Evolutionary conservation across 805 yeast species (phyloP), one percentile per base, ranked within the genome.

Genomic region (Maudiozyma bulderi): DNA sequence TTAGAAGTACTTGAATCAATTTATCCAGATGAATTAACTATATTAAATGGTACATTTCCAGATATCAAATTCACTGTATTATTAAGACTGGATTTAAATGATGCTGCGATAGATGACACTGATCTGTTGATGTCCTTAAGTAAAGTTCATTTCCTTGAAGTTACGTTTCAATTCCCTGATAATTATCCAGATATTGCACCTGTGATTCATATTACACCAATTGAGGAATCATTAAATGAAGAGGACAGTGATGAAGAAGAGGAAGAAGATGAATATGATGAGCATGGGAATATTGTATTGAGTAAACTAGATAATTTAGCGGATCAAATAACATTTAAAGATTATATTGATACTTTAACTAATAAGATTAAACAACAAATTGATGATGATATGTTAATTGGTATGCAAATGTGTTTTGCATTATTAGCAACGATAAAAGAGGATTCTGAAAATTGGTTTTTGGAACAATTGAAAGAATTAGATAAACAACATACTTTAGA

Each of bases 381-480:
- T 76, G 54, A 68, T 64, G 47, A 77, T 2, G 82, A 81, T 51
- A 80, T 84, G 60, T 83, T 86, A 59, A 52, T 90, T 1, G 99
- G 99, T 0, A 84, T 91, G 76, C 95, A 96, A n/a, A 82, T 89
- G 55, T 76, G 91, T 6, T 93, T 90, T 67, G 79, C 96, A 1
- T 64, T 91, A 43, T 77, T 86, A 0, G 80, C 95, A 0, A 72
- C 80, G 8, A 73, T 89, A 47, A 91, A 91, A 59, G 98, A 91
- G 45, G 76, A 76, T 50, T 91, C 87, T 11, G 99, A 93, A 58
- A 67, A 66, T 28, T 59, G 78, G 54, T 86, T 87, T 59, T 77
- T 74, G 31, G 67, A 72, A n/a, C 81, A 82, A 54, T 71, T 85
- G 43, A 69, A 72, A 13, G 58, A 54, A 6, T 73, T 70, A 37